Base-by-base conservation (phyloP, 257 asterid species). In the Solanum peruvianum region DNA sequence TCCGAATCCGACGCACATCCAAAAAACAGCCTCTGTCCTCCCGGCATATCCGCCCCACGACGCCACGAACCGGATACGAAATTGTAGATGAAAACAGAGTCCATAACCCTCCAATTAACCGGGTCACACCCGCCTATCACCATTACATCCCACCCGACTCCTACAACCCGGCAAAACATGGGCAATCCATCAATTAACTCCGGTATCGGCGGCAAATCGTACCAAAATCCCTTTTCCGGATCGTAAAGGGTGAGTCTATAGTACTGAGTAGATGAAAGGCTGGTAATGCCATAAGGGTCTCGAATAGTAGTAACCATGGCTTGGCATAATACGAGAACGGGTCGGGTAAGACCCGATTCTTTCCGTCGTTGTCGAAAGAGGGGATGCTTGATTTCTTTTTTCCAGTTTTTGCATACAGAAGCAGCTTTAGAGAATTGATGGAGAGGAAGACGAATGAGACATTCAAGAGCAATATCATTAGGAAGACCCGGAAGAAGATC, bases 401-500 rank as follows among this genome's bases (percentile, higher is more conserved):
- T 87, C 89, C 89, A 87, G 15, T 21, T 18, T 42, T 39, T 70
- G 76, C 75, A 87, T 6, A 87, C 91, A 2, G 91, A 87, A 69
- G 89, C 75, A 58, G 80, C 89, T 37, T 23, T 58, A 4, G 87
- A 78, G 7, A 85, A 39, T 41, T 87, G 85, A 25, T 85, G 7
- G 64, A 77, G 44, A 23, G 89, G 89, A 77, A 90, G 82, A 7
- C 90, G 88, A 47, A 86, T 72, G 4, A 90, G 77, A 45, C 92
- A 90, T 37, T 90, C 86, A 14, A 86, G 6, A 14, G 85, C 89
- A 14, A 88, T 47, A 66, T 90, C 90, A 60, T 89, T 23, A 10
- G 89, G 85, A 42, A 89, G 90, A 31, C 90, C 90, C 5, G 91
- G 91, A 71, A 89, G 73, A 77, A 92, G 88, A 80, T 90, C 94